Percentiles rank a stretch among this genome's conserved stretches.
Conservation (phyloP, 768 basidiomycete species). For the Tulasnella sp. region DNA sequence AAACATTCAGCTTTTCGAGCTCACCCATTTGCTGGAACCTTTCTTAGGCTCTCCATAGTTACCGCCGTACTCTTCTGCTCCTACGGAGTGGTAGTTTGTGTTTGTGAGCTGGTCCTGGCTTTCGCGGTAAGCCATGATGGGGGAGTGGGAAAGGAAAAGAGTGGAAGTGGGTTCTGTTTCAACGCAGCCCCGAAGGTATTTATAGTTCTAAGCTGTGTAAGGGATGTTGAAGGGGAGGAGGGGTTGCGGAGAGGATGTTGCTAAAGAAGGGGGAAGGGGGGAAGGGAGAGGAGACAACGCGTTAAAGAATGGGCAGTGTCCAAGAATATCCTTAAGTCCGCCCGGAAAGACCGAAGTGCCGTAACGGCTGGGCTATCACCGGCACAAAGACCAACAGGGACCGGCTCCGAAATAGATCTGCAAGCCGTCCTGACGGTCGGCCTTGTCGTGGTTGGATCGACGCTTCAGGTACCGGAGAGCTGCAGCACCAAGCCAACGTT, state of each 20-base stretch:
- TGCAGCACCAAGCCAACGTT: not conserved
- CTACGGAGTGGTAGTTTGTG: constrained; percentile 25
- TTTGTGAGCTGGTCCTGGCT: constrained; percentile 19
- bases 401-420: not conserved
- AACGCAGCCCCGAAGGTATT: constrained; percentile 3
- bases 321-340: constrained; percentile 1
- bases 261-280: not conserved
- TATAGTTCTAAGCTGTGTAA: not conserved
- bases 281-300: constrained; percentile 16
- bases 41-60: constrained; percentile 45
- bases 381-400: not conserved
- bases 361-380: not conserved
- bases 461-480: not conserved
- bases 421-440: not conserved
- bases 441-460: not conserved
- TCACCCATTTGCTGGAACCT: constrained; percentile 65
- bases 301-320: not conserved
- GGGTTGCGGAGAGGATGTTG: not conserved
- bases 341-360: not conserved
- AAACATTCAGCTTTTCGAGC: constrained; percentile 36
- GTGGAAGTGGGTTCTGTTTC: constrained; percentile 15
- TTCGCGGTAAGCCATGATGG: constrained; percentile 21
- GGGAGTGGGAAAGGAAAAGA: not conserved
- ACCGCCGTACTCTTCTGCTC: not conserved
- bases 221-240: not conserved